Evolutionary conservation across 169 alveolate genomes (phyloP), one percentile per base, ranked within the genome.

Genomic region (Plasmodium fragile): DNA sequence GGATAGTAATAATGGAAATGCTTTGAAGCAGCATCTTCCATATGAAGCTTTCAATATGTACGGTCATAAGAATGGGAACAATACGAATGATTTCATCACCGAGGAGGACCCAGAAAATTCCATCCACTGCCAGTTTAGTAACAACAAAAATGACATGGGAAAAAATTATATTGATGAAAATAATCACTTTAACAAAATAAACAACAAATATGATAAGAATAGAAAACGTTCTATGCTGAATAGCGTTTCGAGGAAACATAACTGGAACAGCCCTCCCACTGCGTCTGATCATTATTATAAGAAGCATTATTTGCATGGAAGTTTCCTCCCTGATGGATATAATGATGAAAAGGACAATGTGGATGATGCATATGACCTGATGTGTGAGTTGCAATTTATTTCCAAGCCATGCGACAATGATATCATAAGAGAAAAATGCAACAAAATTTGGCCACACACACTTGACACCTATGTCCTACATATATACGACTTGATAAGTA

Each of bases 401-500:
- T 81, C 94, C 36, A 81, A 69, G 10, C 94, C 94, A 28, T 22
- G 34, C 30, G 92, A 81, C 30, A 34, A 81, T 22, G 92, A 80
- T n/a, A 30, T 91, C 32, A 70, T 71, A n/a, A 91, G 94, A 81
- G 94, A 80, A 69, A 52, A 91, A 70, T 81, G 91, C 73, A 91
- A 91, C 65, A 79, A 41, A 22, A 91, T 73, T 22, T 91, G 94
- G 94, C 84, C 92, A 34, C 49, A 81, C 39, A 81, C 87, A 43
- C 34, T 91, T 71, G 94, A 91, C 73, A 81, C 83, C 39, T 91
- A 81, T 91, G 55, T 91, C 4, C 84, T 80, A 22, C 91, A 79
- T 81, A 91, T 91, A 80, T 91, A 91, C 75, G 94, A 91, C 59
- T 81, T 91, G 52, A 81, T 91, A 70, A 91, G 94, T 81, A 91